Percentiles rank a stretch among this genome's conserved stretches.
phyloP scores from a whole-genome alignment of 2,329 filamentous ascomycete species.

The Colletotrichum chlorophyti region DNA sequence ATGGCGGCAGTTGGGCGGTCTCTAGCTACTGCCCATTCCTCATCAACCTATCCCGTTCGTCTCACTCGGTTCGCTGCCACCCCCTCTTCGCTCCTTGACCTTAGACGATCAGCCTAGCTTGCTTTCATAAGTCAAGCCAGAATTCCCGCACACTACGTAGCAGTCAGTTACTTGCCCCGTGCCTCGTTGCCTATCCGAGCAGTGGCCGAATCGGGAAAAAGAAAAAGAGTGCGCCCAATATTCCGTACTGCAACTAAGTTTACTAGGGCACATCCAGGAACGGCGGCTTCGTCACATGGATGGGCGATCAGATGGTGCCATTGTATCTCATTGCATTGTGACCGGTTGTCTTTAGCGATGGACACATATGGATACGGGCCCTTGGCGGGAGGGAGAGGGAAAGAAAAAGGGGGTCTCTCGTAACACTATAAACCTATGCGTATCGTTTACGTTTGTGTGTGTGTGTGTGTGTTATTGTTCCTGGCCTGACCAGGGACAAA shows the following conservation, averaged over 20 bases:
- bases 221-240: neutral
- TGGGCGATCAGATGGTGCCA: constrained; percentile 28
- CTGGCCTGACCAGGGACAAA: constrained; percentile 14
- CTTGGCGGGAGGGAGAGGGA: neutral
- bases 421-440: too few relatives aligned
- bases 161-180: constrained; percentile 8
- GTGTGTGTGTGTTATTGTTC: constrained; percentile 3
- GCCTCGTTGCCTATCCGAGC: constrained; percentile 18
- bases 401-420: neutral
- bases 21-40: neutral
- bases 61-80: neutral
- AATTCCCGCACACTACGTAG: too few relatives aligned
- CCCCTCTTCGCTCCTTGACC: neutral
- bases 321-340: constrained; percentile 6
- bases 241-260: neutral
- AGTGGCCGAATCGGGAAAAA: constrained; percentile 9
- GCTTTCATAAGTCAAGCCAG: too few relatives aligned
- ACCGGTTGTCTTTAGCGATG: constrained; percentile 13
- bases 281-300: constrained; percentile 19
- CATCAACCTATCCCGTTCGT: constrained; percentile 5
- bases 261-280: constrained; percentile 21
- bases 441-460: neutral
- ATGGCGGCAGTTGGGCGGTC: constrained; percentile 10
- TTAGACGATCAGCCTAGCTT: neutral
- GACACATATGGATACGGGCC: constrained; percentile 4